Base-by-base conservation (phyloP, 768 basidiomycete species). In the Exsudoporus frostii region DNA sequence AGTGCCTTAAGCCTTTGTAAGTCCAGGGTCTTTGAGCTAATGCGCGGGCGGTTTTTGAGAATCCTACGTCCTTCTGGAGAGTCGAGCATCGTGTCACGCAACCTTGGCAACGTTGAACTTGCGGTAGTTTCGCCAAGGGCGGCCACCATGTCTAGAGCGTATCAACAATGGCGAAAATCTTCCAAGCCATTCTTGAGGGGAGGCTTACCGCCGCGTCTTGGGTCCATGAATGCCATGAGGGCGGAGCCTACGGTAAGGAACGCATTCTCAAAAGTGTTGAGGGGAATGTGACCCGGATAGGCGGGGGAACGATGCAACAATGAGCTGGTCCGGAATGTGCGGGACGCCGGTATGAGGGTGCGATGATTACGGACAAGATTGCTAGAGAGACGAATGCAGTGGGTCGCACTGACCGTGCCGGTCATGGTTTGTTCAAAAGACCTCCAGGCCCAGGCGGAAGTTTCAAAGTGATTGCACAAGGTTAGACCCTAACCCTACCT, bases 121-220 rank as follows among this genome's bases (percentile, higher is more conserved):
- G 93, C 90, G 1, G 96, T 94, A 1, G 92, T 92, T 71, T 98
- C 97, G 22, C 92, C 92, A 9, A 98, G 79, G 5, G 92, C 89
- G 11, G 97, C 95, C 38, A 98, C 82, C 87, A 99, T 92, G 69
- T 99, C 95, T 98, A 57, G 11, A 14, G n/a, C 2, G 6, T 36
- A 25, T 55, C 27, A 46, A 47, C 27, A 36, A 14, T 22, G 19
- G n/a, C 11, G 30, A 46, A n/a, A 27, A 36, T 33, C 8, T 50
- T 11, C 22, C 41, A 15, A 42, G 19, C 1, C 3, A 42, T 48
- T 20, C 27, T 37, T 4, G 27, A 42, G 33, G 38, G 14, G 29
- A 30, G 5, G 68, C 86, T 67, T 63, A 92, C 95, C 96, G 57
- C 85, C 92, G 66, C 96, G 77, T 29, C 83, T 77, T 24, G 95